Conservation (phyloP, 306 rosid species). For the Ormosia emarginata region DNA sequence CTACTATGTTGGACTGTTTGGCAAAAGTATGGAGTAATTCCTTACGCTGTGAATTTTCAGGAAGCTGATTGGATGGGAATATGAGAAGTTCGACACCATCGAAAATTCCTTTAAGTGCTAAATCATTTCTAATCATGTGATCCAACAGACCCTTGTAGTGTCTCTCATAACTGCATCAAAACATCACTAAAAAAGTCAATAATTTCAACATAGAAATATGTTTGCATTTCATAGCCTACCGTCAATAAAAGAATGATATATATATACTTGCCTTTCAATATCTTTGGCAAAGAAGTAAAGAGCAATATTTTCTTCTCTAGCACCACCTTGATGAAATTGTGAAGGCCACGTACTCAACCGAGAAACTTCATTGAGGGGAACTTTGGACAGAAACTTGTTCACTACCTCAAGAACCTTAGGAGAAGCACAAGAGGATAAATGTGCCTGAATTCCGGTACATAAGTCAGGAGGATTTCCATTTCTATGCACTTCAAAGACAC, state of each 20-base stretch:
- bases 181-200: constrained; percentile 4
- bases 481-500: constrained; percentile 80
- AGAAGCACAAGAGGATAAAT: constrained; percentile 84
- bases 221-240: background rate
- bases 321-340: constrained; percentile 70
- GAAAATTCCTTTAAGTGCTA: constrained; percentile 75
- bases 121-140: constrained; percentile 76
- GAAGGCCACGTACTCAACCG: constrained; percentile 89
- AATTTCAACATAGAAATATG: background rate
- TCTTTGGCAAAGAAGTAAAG: constrained; percentile 94
- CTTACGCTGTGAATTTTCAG: constrained; percentile 93
- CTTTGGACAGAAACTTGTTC: constrained; percentile 51
- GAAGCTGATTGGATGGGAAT: constrained; percentile 92
- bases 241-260: constrained; percentile 1
- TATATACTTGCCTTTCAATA: constrained; percentile 53
- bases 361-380: constrained; percentile 72
- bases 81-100: constrained; percentile 86
- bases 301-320: constrained; percentile 83
- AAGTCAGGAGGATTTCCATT: constrained; percentile 54
- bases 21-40: constrained; percentile 22
- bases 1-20: background rate
- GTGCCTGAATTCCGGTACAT: constrained; percentile 81
- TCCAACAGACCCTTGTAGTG: constrained; percentile 70
- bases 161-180: constrained; percentile 68
- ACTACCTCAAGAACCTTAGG: constrained; percentile 72